Evolutionary conservation across 1,284 basidiomycete species (phyloP).

Genomic region (Melampsora larici-populina): DNA sequence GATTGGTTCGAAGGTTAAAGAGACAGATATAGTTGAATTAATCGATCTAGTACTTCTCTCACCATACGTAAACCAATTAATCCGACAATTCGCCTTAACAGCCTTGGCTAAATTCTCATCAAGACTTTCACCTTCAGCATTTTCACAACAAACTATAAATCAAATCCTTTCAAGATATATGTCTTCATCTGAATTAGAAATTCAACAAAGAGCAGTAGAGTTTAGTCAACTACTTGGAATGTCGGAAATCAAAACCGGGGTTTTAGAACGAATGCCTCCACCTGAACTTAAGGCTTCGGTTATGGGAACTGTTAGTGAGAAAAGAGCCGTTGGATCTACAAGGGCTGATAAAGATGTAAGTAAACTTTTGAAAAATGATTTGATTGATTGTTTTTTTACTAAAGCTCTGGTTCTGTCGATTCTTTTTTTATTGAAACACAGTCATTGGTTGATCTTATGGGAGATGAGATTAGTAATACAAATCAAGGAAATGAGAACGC

Average conservation of each 20-base stretch:
- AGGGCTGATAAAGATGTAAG: conserved; percentile 69
- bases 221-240: conserved; percentile 75
- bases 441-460: conserved; percentile 68
- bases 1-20: conserved; percentile 61
- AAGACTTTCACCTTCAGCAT: conserved; percentile 60
- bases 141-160: conserved; percentile 73
- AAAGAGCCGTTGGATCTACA: conserved; percentile 86
- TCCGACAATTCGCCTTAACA: conserved; percentile 87
- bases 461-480: conserved; percentile 61
- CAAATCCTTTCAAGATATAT: conserved; percentile 73
- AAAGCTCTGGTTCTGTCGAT: too few relatives aligned
- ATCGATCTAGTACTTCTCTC: conserved; percentile 84
- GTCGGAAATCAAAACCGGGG: conserved; percentile 72
- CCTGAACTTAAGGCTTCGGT: conserved; percentile 93
- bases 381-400: too few relatives aligned
- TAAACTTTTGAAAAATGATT: too few relatives aligned
- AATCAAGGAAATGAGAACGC: conserved; percentile 47
- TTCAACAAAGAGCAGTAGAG: conserved; percentile 94
- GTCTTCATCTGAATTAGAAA: conserved; percentile 82
- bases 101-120: conserved; percentile 86
- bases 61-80: conserved; percentile 86
- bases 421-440: conserved; percentile 48
- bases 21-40: conserved; percentile 80
- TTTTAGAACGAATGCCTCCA: conserved; percentile 95
- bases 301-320: conserved; percentile 89